These are phyloP conservation scores for Neckera pumila DNA, from an alignment of 225 moss, liverwort and hornwort genomes.

Conservation along the genomic window DNA sequence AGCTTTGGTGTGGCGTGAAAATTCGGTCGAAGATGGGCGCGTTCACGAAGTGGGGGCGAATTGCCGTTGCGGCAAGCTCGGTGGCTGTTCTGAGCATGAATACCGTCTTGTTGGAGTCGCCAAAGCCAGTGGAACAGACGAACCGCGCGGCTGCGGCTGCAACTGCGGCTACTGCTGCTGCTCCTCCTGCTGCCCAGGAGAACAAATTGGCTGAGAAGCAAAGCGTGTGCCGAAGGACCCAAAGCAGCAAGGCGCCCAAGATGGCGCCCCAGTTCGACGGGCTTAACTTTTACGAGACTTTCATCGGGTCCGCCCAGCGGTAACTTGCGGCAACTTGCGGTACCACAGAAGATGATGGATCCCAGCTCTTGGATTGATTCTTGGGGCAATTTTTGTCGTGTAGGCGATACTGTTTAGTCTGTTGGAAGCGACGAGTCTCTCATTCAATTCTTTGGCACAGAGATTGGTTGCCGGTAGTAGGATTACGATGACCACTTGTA, in stretches of 20 bases:
- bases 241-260: constrained; percentile 4
- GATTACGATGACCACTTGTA: neutral
- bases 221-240: neutral
- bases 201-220: neutral
- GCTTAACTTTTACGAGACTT: constrained; percentile 46
- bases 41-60: neutral
- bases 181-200: neutral
- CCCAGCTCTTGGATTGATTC: neutral
- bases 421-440: constrained; percentile 34
- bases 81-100: constrained; percentile 10
- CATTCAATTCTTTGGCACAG: constrained; percentile 21
- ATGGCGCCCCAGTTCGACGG: constrained; percentile 48
- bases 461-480: constrained; percentile 18
- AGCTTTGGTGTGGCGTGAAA: neutral
- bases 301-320: constrained; percentile 15
- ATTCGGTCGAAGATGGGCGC: neutral
- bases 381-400: neutral
- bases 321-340: neutral
- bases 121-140: neutral
- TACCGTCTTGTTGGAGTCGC: constrained; percentile 15
- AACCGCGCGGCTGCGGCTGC: neutral
- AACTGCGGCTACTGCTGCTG: neutral
- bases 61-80: constrained; percentile 4
- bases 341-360: neutral
- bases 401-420: neutral